A percentile compares a stretch with the other conserved stretches of the same genome.
Conservation (phyloP, 2,329 filamentous ascomycete genomes). For the Colletotrichum sp. region DNA sequence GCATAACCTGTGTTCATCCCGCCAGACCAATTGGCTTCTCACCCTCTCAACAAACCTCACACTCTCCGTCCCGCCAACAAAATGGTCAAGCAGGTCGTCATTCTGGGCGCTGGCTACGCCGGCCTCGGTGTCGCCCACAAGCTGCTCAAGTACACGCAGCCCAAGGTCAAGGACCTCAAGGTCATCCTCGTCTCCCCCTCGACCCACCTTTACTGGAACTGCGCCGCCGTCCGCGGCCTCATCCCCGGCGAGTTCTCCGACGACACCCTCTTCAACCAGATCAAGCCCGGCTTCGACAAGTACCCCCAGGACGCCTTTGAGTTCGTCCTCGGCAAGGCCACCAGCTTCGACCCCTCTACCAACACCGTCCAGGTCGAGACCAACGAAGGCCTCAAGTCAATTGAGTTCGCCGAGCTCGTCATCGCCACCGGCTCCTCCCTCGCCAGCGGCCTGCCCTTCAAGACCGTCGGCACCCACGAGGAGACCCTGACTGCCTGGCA, state of each 20-base stretch:
- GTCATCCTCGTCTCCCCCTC: slow-evolving; percentile 53
- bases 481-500: slow-evolving; percentile 42
- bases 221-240: slow-evolving; percentile 52
- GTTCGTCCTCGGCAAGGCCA: slow-evolving; percentile 55
- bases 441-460: slow-evolving; percentile 49
- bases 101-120: slow-evolving; percentile 54
- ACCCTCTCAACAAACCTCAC: neutral
- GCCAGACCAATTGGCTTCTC: neutral
- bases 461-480: slow-evolving; percentile 50
- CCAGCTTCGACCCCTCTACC: slow-evolving; percentile 42
- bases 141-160: slow-evolving; percentile 48
- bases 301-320: slow-evolving; percentile 56
- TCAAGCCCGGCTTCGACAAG: slow-evolving; percentile 49
- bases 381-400: slow-evolving; percentile 36
- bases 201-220: slow-evolving; percentile 54
- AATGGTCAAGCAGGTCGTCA: slow-evolving; percentile 41
- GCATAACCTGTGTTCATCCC: neutral
- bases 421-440: slow-evolving; percentile 60
- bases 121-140: slow-evolving; percentile 56
- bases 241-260: slow-evolving; percentile 52
- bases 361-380: slow-evolving; percentile 48
- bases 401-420: slow-evolving; percentile 58
- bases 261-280: slow-evolving; percentile 41
- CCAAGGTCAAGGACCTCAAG: slow-evolving; percentile 38
- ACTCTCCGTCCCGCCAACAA: neutral